Evolutionary conservation across 345 rosid species (phyloP).

Genomic region (Gossypium australe): DNA sequence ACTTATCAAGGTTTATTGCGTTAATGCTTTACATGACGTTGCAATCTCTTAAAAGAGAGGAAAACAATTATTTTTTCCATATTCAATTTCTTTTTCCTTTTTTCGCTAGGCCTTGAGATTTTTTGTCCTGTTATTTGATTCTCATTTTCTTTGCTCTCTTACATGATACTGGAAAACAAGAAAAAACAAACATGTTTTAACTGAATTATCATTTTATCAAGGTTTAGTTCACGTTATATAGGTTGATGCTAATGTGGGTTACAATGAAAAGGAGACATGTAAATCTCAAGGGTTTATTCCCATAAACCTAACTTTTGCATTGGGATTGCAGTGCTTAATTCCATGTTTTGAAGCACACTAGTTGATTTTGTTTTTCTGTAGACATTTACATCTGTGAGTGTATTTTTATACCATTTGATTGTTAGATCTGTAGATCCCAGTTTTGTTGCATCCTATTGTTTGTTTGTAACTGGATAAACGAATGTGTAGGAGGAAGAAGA

Average conservation of each 20-base stretch:
- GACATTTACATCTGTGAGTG: background rate
- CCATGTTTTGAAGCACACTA: background rate
- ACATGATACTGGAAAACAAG: background rate
- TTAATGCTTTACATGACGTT: conserved; percentile 9
- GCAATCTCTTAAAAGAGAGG: conserved; percentile 5
- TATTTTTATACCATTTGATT: background rate
- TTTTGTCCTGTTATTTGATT: background rate
- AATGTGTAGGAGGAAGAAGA: conserved; percentile 72
- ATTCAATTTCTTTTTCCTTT: background rate
- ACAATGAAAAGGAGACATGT: background rate
- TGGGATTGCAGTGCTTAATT: conserved; percentile 9
- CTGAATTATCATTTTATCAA: background rate
- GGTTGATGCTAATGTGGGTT: background rate
- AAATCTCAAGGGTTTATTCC: conserved; percentile 6
- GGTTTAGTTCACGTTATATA: conserved; percentile 1
- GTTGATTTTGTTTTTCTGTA: background rate
- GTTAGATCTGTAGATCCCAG: background rate
- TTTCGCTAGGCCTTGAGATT: background rate
- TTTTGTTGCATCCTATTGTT: background rate
- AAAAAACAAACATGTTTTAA: background rate
- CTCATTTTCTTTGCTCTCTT: background rate
- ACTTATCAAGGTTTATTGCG: conserved; percentile 62
- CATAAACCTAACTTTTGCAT: background rate
- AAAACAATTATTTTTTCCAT: background rate
- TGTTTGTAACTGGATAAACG: conserved; percentile 9